Evolutionary conservation across 164 flowering plant genomes (phyloP).

Genomic region (Buxus sempervirens): DNA sequence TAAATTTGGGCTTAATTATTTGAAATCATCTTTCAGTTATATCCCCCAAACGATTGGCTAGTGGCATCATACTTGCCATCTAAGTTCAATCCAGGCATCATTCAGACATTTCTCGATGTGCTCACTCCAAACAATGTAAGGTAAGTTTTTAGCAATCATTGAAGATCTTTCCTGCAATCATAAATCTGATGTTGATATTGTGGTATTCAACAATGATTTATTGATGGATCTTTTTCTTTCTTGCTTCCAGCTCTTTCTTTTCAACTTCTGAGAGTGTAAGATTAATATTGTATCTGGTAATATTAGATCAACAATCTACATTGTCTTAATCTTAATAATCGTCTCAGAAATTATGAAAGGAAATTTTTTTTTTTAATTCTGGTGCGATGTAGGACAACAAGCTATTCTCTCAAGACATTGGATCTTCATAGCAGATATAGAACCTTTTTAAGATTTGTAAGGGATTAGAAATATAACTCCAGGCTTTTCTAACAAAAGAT

Average conservation of each 20-base stretch:
- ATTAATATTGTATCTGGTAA: not conserved
- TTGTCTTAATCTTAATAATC: not conserved
- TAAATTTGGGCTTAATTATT: not conserved
- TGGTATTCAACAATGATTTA: not conserved
- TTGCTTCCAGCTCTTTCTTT: not conserved
- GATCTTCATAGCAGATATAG: no score
- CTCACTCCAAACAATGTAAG: conserved; percentile 65
- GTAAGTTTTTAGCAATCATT: conserved; percentile 26
- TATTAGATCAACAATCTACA: not conserved
- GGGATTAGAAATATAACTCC: no score
- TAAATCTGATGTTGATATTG: not conserved
- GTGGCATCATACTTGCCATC: conserved; percentile 82
- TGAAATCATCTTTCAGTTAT: conserved; percentile 41
- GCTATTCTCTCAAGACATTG: no score
- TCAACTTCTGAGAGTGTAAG: not conserved
- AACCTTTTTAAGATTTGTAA: no score
- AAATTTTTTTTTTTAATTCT: no score
- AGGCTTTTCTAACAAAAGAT: no score
- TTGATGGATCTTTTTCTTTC: not conserved
- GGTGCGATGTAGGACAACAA: no score
- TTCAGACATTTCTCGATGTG: conserved; percentile 54
- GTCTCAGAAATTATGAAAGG: no score
- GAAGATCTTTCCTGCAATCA: not conserved
- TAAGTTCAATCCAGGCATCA: conserved; percentile 46
- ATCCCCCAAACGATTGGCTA: conserved; percentile 91